A percentile compares a stretch with the other conserved stretches of the same genome.
Conservation (phyloP, 306 rosid species). For the Gastrolobium bilobum region DNA sequence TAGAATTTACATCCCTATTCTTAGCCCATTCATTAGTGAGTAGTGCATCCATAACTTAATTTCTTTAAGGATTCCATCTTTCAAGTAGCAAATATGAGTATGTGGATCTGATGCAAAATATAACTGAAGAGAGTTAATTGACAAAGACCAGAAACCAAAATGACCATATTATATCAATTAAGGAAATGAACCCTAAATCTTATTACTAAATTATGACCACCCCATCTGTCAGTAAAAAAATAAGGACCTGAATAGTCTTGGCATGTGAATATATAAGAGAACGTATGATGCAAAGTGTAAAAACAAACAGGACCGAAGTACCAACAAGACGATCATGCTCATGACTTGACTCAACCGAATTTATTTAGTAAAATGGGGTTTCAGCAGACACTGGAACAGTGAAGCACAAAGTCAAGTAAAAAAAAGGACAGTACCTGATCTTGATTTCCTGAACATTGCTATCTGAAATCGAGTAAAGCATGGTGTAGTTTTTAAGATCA, state of each 20-base stretch:
- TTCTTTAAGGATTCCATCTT: conserved; percentile 6
- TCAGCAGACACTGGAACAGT: neutral
- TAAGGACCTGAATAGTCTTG: neutral
- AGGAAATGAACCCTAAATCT: neutral
- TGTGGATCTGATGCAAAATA: neutral
- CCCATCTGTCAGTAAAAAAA: neutral
- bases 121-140: neutral
- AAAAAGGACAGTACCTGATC: conserved; percentile 68
- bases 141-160: conserved; percentile 14
- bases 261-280: neutral
- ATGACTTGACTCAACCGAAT: neutral
- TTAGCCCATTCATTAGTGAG: neutral
- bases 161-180: neutral
- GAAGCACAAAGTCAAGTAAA: conserved; percentile 13
- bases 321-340: conserved; percentile 5
- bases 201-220: neutral
- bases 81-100: conserved; percentile 22
- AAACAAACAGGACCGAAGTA: neutral
- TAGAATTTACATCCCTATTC: neutral
- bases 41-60: conserved; percentile 11
- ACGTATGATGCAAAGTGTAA: neutral
- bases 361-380: conserved; percentile 9
- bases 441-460: conserved; percentile 89
- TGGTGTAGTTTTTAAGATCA: conserved; percentile 87
- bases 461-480: conserved; percentile 93